Percentiles rank a stretch among this genome's conserved stretches.
Conservation (phyloP, 2,329 filamentous ascomycete species). For the Aureobasidium zeae region DNA sequence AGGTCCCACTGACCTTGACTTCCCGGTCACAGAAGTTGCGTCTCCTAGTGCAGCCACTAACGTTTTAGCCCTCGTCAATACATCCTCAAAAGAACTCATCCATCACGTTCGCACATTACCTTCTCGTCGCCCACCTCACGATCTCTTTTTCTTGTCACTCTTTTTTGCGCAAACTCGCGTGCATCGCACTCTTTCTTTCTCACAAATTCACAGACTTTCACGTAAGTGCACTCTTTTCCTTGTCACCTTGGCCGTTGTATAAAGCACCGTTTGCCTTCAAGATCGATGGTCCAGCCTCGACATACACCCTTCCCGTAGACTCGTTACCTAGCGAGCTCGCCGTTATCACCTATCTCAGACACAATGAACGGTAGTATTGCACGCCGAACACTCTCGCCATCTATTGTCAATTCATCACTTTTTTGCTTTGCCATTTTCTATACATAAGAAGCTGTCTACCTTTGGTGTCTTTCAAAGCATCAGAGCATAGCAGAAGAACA, state of each 20-base stretch:
- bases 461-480: constrained; percentile 10
- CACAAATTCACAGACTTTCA: constrained; percentile 15
- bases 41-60: constrained; percentile 11
- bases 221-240: constrained; percentile 14
- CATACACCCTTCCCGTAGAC: constrained; percentile 1
- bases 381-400: constrained; percentile 12
- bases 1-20: not conserved
- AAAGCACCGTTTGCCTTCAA: constrained; percentile 15
- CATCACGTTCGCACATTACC: constrained; percentile 13
- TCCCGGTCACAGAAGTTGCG: constrained; percentile 10
- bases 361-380: constrained; percentile 15
- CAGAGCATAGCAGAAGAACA: constrained; percentile 14
- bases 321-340: constrained; percentile 14
- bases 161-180: constrained; percentile 18
- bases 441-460: constrained; percentile 17
- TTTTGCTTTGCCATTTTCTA: constrained; percentile 7
- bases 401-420: constrained; percentile 6
- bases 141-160: constrained; percentile 18
- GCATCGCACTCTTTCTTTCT: constrained; percentile 17
- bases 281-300: constrained; percentile 17
- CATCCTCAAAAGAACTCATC: constrained; percentile 15
- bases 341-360: constrained; percentile 2
- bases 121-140: constrained; percentile 14
- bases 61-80: constrained; percentile 10
- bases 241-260: constrained; percentile 8